These are phyloP conservation scores for Chamaecyparis obtusa DNA, from an alignment of 75 land plant genomes.

Conservation along the genomic window DNA sequence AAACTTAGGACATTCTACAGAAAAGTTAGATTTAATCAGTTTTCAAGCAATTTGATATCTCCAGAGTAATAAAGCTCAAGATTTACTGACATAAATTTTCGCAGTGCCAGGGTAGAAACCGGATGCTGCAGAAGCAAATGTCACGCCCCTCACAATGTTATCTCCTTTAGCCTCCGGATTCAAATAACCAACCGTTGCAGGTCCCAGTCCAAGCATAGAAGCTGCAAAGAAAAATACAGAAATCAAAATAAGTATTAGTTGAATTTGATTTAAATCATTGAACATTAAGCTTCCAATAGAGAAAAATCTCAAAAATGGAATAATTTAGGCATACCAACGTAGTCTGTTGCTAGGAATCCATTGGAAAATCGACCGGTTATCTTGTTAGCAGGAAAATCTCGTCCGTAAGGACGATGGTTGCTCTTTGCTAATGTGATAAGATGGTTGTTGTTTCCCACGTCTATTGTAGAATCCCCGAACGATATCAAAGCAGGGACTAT, in stretches of 20 bases:
- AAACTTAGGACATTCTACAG: background rate
- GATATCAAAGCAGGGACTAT: conserved; percentile 9
- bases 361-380: conserved; percentile 24
- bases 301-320: too few relatives aligned
- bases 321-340: background rate
- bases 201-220: background rate
- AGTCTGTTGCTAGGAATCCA: conserved; percentile 15
- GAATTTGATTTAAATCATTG: background rate
- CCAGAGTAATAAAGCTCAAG: background rate
- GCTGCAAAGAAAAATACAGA: background rate
- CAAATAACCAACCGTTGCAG: background rate
- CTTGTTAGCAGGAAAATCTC: background rate
- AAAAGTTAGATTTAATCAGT: background rate
- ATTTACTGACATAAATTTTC: background rate
- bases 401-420: conserved; percentile 19
- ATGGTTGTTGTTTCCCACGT: conserved; percentile 22
- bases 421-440: conserved; percentile 13
- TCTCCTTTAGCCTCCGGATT: background rate
- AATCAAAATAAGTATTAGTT: too few relatives aligned
- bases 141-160: background rate
- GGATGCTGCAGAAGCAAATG: background rate
- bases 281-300: too few relatives aligned
- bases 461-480: conserved; percentile 26
- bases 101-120: background rate
- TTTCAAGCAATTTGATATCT: background rate